Evolutionary conservation across 495 filamentous ascomycete genomes (phyloP).

Genomic region (Parmelia sp.): DNA sequence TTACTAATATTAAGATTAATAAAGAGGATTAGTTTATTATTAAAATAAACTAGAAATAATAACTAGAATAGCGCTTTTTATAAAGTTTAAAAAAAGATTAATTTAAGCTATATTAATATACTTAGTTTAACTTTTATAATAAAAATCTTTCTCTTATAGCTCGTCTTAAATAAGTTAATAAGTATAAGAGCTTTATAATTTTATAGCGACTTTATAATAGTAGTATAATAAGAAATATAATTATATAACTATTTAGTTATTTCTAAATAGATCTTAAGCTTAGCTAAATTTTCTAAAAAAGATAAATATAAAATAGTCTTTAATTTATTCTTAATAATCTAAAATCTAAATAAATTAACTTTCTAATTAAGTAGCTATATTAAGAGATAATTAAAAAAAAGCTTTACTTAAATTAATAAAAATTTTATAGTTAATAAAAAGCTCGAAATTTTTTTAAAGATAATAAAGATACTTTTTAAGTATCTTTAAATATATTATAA

Average conservation of each 20-base stretch:
- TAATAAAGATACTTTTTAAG: not conserved
- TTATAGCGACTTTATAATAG: not conserved
- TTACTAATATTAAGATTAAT: constrained; percentile 11
- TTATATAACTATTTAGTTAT: not conserved
- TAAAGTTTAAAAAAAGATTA: not conserved
- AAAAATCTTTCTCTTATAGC: not conserved
- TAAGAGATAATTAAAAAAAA: not conserved
- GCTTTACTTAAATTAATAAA: not conserved
- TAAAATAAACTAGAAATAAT: not conserved
- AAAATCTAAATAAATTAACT: not conserved
- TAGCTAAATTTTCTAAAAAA: not conserved
- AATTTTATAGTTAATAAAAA: not conserved
- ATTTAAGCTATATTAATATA: not conserved
- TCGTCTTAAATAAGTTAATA: not conserved
- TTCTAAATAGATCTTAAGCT: not conserved
- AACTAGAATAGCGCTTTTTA: not conserved
- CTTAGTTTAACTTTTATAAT: not conserved
- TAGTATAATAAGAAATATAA: not conserved
- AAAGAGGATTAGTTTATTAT: too few relatives aligned
- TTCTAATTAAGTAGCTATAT: not conserved
- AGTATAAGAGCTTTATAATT: not conserved
- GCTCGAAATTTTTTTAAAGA: not conserved
- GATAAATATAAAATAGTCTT: not conserved
- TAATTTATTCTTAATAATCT: not conserved
- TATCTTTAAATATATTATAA: not conserved